These are phyloP conservation scores for Colletotrichum orchidophilum DNA, from an alignment of 2,329 filamentous ascomycete genomes.

Conservation along the genomic window DNA sequence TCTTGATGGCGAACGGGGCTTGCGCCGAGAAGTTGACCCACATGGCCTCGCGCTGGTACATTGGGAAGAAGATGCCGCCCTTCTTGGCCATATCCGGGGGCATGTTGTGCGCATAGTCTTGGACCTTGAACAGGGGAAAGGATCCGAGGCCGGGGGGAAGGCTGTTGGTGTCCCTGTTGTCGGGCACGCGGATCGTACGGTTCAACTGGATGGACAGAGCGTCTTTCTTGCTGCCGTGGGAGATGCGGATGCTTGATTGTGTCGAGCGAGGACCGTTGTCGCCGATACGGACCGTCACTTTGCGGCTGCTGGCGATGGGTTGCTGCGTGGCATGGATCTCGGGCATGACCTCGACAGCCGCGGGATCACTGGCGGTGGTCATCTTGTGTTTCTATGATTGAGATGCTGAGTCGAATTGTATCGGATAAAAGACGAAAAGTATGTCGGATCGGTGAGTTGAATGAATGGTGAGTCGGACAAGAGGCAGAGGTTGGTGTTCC, in stretches of 20 bases:
- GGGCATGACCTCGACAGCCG: conserved; percentile 27
- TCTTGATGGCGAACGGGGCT: conserved; percentile 47
- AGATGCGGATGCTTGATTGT: conserved; percentile 13
- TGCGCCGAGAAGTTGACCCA: conserved; percentile 46
- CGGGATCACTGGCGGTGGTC: background rate
- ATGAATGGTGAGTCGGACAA: background rate
- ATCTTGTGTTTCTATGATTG: background rate
- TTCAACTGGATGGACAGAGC: conserved; percentile 47
- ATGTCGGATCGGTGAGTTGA: background rate
- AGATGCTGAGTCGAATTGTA: background rate
- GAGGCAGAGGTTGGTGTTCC: no score
- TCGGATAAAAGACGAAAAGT: background rate
- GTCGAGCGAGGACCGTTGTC: background rate
- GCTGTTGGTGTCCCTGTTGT: conserved; percentile 42
- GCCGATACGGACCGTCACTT: conserved; percentile 20
- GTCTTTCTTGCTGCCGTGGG: conserved; percentile 16
- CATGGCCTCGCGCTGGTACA: conserved; percentile 54
- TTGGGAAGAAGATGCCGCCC: conserved; percentile 56
- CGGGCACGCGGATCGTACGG: conserved; percentile 54
- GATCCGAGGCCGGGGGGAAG: conserved; percentile 48
- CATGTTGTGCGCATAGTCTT: conserved; percentile 43
- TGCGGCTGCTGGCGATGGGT: conserved; percentile 7
- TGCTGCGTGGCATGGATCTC: conserved; percentile 19
- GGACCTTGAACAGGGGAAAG: conserved; percentile 50
- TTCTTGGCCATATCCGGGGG: conserved; percentile 46